Evolutionary conservation across 106 monocot genomes (phyloP).

Genomic region (Gastrodia elata): DNA sequence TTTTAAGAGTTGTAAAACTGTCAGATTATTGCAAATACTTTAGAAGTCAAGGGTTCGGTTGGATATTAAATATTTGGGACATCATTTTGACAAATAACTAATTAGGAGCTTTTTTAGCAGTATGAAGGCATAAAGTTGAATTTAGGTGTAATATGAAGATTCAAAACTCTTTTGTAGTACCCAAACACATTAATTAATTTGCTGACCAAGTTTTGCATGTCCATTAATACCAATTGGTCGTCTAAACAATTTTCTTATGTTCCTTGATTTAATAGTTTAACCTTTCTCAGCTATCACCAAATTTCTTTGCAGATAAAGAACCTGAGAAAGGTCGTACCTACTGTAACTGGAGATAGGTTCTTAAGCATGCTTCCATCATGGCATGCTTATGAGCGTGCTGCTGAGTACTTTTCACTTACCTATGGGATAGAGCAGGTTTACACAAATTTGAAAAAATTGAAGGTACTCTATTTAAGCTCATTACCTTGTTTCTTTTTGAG

Average conservation of each 20-base stretch:
- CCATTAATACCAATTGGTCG: not conserved
- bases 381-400: conserved; percentile 94
- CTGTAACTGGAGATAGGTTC: conserved; percentile 68
- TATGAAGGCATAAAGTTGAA: not conserved
- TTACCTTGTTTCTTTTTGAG: not conserved
- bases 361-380: conserved; percentile 93
- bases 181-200: not conserved
- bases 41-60: too few relatives aligned
- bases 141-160: not conserved
- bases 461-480: conserved; percentile 33
- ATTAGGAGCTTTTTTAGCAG: too few relatives aligned
- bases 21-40: too few relatives aligned
- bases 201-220: too few relatives aligned
- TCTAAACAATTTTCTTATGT: not conserved
- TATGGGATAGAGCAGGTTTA: conserved; percentile 79
- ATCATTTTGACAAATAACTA: too few relatives aligned
- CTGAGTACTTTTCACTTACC: conserved; percentile 75
- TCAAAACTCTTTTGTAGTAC: not conserved
- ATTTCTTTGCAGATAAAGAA: conserved; percentile 51
- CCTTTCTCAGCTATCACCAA: not conserved
- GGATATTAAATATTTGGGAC: too few relatives aligned
- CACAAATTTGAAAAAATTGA: conserved; percentile 70
- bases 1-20: too few relatives aligned
- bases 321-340: conserved; percentile 78
- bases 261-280: not conserved